phyloP scores from a whole-genome alignment of 2,329 filamentous ascomycete species.

The Geosmithia putterillii region DNA sequence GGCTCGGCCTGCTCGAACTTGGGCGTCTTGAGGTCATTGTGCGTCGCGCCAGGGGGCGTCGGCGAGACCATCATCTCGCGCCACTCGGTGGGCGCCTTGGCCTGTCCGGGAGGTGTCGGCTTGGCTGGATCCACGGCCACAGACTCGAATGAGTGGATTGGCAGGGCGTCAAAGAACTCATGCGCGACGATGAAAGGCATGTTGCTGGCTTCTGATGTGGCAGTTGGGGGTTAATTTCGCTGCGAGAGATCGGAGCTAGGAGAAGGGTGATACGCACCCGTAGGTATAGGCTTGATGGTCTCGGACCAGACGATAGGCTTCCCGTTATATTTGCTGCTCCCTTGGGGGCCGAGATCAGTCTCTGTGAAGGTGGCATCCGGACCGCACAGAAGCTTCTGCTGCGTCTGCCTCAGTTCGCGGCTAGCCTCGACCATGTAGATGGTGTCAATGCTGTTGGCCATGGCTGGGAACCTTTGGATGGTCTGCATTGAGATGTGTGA shows the following conservation, averaged over 20 bases:
- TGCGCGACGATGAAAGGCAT: slow-evolving; percentile 92
- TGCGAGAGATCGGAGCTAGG: neutral
- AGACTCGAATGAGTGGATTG: slow-evolving; percentile 89
- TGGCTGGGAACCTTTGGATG: slow-evolving; percentile 67
- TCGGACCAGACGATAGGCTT: slow-evolving; percentile 84
- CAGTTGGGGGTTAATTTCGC: slow-evolving; percentile 1
- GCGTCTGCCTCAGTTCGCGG: slow-evolving; percentile 59
- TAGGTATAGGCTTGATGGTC: slow-evolving; percentile 71
- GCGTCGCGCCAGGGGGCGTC: slow-evolving; percentile 41
- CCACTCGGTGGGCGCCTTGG: slow-evolving; percentile 43
- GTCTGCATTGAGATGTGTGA: slow-evolving; percentile 42
- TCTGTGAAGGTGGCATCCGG: slow-evolving; percentile 53
- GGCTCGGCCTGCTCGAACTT: slow-evolving; percentile 35
- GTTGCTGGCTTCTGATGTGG: slow-evolving; percentile 43
- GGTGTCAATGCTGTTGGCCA: slow-evolving; percentile 67
- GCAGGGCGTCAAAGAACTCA: slow-evolving; percentile 96
- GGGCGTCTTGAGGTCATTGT: slow-evolving; percentile 40
- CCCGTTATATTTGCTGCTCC: slow-evolving; percentile 61
- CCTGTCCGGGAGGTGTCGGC: neutral
- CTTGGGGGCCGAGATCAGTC: slow-evolving; percentile 61
- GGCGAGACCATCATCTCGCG: slow-evolving; percentile 70
- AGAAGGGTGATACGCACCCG: slow-evolving; percentile 28
- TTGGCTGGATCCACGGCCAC: neutral
- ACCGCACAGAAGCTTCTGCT: slow-evolving; percentile 74
- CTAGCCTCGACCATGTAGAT: slow-evolving; percentile 96